Conservation (phyloP, 768 basidiomycete species). For the Lactifluus pinguis region DNA sequence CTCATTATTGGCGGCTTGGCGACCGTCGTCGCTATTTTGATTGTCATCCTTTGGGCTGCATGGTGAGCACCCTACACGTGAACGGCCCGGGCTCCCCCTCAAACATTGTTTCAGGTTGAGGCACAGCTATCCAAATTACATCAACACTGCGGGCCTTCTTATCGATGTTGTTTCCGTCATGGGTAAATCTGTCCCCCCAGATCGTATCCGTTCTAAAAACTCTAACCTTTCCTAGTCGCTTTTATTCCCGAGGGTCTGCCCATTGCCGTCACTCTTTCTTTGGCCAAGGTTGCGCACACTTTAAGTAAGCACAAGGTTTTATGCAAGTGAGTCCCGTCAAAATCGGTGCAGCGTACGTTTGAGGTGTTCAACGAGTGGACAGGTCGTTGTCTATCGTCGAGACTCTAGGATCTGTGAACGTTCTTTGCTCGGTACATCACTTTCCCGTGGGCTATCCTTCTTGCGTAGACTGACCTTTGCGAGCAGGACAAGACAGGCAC, state of each 20-base stretch:
- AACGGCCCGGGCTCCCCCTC: neutral
- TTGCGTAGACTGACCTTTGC: too few relatives aligned
- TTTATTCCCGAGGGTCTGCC: slow-evolving; percentile 48
- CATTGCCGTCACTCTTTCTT: slow-evolving; percentile 45
- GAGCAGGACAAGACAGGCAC: slow-evolving; percentile 50
- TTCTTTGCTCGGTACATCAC: slow-evolving; percentile 29
- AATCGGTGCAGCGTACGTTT: neutral
- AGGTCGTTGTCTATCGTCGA: slow-evolving; percentile 54
- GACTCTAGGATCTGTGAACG: slow-evolving; percentile 53
- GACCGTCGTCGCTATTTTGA: slow-evolving; percentile 36
- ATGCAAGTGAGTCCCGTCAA: slow-evolving; percentile 26
- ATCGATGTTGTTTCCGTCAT: slow-evolving; percentile 51
- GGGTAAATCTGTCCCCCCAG: slow-evolving; percentile 21
- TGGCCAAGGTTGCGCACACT: slow-evolving; percentile 37
- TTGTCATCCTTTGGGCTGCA: slow-evolving; percentile 40
- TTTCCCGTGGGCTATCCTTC: neutral
- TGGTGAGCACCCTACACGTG: slow-evolving; percentile 25
- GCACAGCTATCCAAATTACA: slow-evolving; percentile 34
- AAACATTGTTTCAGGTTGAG: slow-evolving; percentile 30
- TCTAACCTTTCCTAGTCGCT: slow-evolving; percentile 25
- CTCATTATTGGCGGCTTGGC: slow-evolving; percentile 42
- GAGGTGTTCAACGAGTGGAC: neutral
- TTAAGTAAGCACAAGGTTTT: slow-evolving; percentile 46
- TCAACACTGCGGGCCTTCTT: slow-evolving; percentile 41
- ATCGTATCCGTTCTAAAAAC: neutral